phyloP scores from a whole-genome alignment of 148 eudicot species.

The Arbutus unedo region DNA sequence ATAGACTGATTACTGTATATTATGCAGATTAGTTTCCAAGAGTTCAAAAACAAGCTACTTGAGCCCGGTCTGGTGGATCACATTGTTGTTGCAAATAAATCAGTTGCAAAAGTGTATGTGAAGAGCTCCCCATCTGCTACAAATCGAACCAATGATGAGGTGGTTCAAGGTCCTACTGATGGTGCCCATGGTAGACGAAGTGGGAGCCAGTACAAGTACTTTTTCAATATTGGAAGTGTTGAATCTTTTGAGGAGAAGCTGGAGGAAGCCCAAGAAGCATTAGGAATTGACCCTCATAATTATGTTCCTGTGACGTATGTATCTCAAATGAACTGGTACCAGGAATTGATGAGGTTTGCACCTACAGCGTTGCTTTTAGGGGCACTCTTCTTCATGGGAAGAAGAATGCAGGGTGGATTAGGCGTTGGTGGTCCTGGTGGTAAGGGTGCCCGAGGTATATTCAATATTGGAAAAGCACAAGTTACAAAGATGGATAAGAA shows the following conservation, averaged over 20 bases:
- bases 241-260: constrained; percentile 57
- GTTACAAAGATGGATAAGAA: constrained; percentile 49
- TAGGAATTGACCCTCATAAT: constrained; percentile 47
- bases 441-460: constrained; percentile 51
- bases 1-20: constrained; percentile 13
- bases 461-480: constrained; percentile 47
- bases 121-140: constrained; percentile 26
- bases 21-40: constrained; percentile 55
- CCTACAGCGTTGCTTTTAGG: constrained; percentile 43
- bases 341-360: constrained; percentile 39
- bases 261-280: constrained; percentile 52
- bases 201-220: constrained; percentile 34
- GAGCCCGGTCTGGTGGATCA: constrained; percentile 56
- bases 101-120: constrained; percentile 53
- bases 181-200: constrained; percentile 17
- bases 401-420: constrained; percentile 36
- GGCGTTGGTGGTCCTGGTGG: constrained; percentile 45
- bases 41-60: constrained; percentile 54
- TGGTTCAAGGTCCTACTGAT: constrained; percentile 16
- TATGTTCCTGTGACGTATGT: constrained; percentile 47
- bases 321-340: constrained; percentile 35
- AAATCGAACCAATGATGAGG: constrained; percentile 18
- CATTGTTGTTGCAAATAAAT: constrained; percentile 44
- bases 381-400: constrained; percentile 32
- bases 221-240: constrained; percentile 49